Evolutionary conservation across 73 alveolate genomes (phyloP).

Genomic region (Tetrahymena malaccensis): DNA sequence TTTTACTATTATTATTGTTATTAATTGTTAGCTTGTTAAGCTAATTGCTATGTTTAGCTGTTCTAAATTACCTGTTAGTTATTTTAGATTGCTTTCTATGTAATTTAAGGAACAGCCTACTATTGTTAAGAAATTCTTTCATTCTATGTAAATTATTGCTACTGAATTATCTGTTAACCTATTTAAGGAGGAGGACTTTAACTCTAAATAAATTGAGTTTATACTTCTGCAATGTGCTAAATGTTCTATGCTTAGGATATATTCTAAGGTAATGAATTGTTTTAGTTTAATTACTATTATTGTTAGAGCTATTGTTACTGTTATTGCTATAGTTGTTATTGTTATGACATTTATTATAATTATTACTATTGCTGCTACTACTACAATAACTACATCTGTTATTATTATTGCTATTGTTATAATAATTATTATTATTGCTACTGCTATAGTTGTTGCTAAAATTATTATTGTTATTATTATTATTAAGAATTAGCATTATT

Average conservation of each 20-base stretch:
- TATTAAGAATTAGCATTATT: background rate
- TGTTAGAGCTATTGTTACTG: background rate
- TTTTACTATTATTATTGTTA: no score
- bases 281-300: background rate
- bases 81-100: background rate
- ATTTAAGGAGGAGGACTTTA: background rate
- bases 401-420: background rate
- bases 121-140: background rate
- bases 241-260: background rate
- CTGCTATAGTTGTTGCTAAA: background rate
- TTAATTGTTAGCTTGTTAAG: background rate
- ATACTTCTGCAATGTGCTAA: background rate
- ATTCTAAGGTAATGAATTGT: background rate
- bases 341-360: background rate
- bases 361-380: background rate
- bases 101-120: background rate
- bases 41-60: background rate
- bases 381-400: background rate
- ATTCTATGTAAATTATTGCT: background rate
- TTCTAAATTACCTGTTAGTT: no score
- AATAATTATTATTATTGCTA: background rate
- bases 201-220: background rate
- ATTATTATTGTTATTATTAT: background rate
- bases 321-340: background rate
- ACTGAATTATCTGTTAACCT: background rate